Evolutionary conservation across 2,329 filamentous ascomycete genomes (phyloP), one percentile per base, ranked within the genome.

Genomic region (Penicillium sp.): DNA sequence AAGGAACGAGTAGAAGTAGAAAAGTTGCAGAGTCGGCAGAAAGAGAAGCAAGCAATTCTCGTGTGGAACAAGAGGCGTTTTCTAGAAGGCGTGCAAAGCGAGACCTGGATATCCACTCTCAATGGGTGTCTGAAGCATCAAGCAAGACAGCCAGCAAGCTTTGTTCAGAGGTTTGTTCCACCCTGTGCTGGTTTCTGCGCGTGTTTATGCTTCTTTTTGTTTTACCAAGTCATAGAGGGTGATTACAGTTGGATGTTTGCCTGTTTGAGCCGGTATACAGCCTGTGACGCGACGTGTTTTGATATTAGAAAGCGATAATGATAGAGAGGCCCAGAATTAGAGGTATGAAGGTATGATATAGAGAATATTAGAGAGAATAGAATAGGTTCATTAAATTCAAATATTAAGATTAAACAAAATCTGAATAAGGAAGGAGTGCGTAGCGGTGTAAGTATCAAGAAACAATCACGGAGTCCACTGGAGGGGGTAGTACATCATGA

Each of bases 71-170:
- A 68, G 60, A 63, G 45, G 40, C 9, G 59, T 60, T 65, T 76
- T 73, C 71, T 67, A 74, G 72, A 75, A 73, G 61, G 24, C 62
- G 50, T 66, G 28, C 60, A 38, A 56, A 54, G 58, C 62, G 56
- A 62, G 61, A 66, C 54, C 26, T 26, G 42, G 19, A 47, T 38
- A 24, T 37, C 40, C 44, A 28, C 54, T 37, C 42, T 61, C 58
- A 68, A 55, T 62, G 56, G 55, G 49, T 53, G 65, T 26, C 35
- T 64, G 53, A 53, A 65, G 60, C 44, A 58, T 57, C 40, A 64
- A 59, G 64, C 57, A 59, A 70, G 65, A 65, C 68, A 71, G 60
- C 62, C 56, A 49, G 45, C 30, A 37, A 33, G 44, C 69, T 72
- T 73, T 74, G 68, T 72, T 58, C 58, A 57, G 53, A 61, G 62